These are phyloP conservation scores for Penicillium verrucosum DNA, from an alignment of 2,329 filamentous ascomycete species.

Conservation along the genomic window DNA sequence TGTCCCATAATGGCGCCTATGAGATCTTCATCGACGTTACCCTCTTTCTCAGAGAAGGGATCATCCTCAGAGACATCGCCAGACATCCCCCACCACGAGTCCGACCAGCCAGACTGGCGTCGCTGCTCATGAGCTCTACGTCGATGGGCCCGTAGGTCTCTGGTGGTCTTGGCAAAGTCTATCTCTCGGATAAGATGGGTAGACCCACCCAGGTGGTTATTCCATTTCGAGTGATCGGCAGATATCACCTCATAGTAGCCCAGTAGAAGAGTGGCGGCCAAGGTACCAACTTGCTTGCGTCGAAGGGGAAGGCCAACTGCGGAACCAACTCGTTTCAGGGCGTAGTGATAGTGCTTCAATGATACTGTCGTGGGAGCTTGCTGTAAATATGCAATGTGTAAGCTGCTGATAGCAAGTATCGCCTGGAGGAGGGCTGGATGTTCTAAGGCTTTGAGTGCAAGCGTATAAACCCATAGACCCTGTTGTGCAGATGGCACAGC, in stretches of 20 bases:
- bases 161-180: conserved; percentile 70
- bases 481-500: conserved; percentile 60
- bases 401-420: conserved; percentile 79
- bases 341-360: conserved; percentile 86
- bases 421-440: conserved; percentile 87
- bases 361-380: conserved; percentile 71
- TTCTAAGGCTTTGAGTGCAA: conserved; percentile 78
- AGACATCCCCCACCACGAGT: conserved; percentile 24
- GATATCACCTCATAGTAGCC: conserved; percentile 94
- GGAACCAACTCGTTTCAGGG: conserved; percentile 72
- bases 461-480: conserved; percentile 65
- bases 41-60: conserved; percentile 43
- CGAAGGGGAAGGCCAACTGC: conserved; percentile 68
- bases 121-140: conserved; percentile 41
- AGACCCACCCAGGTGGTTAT: conserved; percentile 82
- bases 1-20: conserved; percentile 58
- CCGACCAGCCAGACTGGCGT: conserved; percentile 24
- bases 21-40: conserved; percentile 55
- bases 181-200: conserved; percentile 79
- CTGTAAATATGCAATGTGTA: conserved; percentile 84
- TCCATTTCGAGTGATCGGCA: conserved; percentile 94
- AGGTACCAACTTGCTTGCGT: conserved; percentile 71
- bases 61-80: conserved; percentile 41
- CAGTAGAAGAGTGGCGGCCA: conserved; percentile 83
- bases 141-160: conserved; percentile 65